A percentile compares a stretch with the other conserved stretches of the same genome.
Evolutionary conservation across 371 early-diverging fungal species (phyloP).

Genomic region (Syncephalis fuscata): DNA sequence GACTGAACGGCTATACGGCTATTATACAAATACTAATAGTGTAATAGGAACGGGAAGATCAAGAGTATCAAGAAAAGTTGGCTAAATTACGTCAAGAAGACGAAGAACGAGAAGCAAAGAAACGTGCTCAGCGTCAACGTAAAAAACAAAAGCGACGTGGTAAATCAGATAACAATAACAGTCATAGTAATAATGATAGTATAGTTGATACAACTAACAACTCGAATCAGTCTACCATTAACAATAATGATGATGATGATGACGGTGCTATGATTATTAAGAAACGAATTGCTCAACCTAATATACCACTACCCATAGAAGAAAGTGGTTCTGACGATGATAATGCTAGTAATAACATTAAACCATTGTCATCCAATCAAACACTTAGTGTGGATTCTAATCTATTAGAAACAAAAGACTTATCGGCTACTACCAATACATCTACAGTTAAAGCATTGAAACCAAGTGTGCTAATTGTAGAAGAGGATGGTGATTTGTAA

Average conservation of each 20-base stretch:
- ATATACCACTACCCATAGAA: too few relatives aligned
- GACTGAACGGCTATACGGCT: background rate
- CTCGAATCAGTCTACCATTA: background rate
- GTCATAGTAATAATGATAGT: background rate
- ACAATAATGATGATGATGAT: background rate
- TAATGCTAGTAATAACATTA: too few relatives aligned
- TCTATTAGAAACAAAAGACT: too few relatives aligned
- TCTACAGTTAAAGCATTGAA: too few relatives aligned
- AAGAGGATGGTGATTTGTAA: too few relatives aligned
- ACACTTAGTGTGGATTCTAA: too few relatives aligned
- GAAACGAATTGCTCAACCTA: background rate
- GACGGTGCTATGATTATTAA: background rate
- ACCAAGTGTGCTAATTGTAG: too few relatives aligned
- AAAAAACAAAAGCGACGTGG: constrained; percentile 24
- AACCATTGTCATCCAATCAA: too few relatives aligned
- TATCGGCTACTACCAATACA: too few relatives aligned
- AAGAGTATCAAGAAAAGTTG: constrained; percentile 36
- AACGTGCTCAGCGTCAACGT: constrained; percentile 64
- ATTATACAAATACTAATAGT: background rate
- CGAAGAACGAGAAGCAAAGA: constrained; percentile 72
- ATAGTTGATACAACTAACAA: background rate
- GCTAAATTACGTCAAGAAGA: constrained; percentile 35
- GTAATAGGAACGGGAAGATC: constrained; percentile 20
- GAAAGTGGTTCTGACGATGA: too few relatives aligned
- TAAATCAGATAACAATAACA: constrained; percentile 3